These are phyloP conservation scores for Phytophthora constricta DNA, from an alignment of 352 stramenopile genomes.

Conservation along the genomic window DNA sequence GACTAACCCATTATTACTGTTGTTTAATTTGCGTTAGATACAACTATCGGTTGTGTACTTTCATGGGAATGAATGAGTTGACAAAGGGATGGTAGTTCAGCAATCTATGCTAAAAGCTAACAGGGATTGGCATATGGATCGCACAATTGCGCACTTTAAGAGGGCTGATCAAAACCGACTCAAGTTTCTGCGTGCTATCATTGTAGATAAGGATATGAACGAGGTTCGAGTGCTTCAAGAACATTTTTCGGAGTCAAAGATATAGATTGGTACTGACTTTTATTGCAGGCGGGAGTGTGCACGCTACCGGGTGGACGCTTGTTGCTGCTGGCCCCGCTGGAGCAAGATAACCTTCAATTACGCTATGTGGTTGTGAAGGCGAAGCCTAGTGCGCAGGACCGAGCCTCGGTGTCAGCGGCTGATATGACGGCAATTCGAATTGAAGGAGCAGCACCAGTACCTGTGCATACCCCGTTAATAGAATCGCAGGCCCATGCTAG, in stretches of 20 bases:
- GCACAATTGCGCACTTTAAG: slow-evolving; percentile 12
- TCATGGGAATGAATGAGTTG: slow-evolving; percentile 17
- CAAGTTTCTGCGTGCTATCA: slow-evolving; percentile 8
- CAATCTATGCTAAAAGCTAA: slow-evolving; percentile 19
- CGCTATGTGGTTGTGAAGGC: slow-evolving; percentile 66
- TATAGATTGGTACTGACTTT: slow-evolving; percentile 17
- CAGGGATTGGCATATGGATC: slow-evolving; percentile 23
- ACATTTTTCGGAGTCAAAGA: slow-evolving; percentile 12
- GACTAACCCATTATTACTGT: no score
- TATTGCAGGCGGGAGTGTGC: slow-evolving; percentile 60
- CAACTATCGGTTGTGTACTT: slow-evolving; percentile 27
- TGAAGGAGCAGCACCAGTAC: slow-evolving; percentile 22
- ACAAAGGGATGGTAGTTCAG: slow-evolving; percentile 9
- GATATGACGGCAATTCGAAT: slow-evolving; percentile 34
- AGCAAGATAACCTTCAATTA: slow-evolving; percentile 43
- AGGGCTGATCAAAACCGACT: background rate
- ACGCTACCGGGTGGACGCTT: slow-evolving; percentile 49
- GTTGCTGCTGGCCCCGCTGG: slow-evolving; percentile 62
- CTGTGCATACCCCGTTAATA: background rate
- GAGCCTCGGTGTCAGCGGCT: slow-evolving; percentile 10
- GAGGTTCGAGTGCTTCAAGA: slow-evolving; percentile 20
- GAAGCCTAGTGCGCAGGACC: slow-evolving; percentile 17
- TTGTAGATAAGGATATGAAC: slow-evolving; percentile 34
- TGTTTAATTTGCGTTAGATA: slow-evolving; percentile 10
- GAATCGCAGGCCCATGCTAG: background rate